Percentiles rank a stretch among this genome's conserved stretches.
phyloP scores from a whole-genome alignment of 495 filamentous ascomycete genomes.

The Lophiostoma macrostomum region DNA sequence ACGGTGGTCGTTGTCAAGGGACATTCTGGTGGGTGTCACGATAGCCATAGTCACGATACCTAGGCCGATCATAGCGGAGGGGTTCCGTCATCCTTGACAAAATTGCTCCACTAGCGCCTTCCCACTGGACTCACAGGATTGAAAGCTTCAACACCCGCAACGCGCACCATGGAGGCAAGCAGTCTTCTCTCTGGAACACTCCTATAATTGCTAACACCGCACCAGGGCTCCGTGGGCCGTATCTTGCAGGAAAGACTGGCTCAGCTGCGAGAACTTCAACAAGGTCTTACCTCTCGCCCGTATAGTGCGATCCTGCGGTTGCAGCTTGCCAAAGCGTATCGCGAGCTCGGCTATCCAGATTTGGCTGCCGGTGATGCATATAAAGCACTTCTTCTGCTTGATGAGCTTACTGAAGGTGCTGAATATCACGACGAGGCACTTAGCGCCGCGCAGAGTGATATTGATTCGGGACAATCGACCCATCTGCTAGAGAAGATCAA shows the following conservation, averaged over 20 bases:
- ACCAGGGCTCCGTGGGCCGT: neutral
- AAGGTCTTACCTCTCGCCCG: slow-evolving; percentile 45
- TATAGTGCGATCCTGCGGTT: slow-evolving; percentile 80
- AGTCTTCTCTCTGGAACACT: neutral
- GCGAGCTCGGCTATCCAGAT: slow-evolving; percentile 79
- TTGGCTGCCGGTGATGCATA: slow-evolving; percentile 89
- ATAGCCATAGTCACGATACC: neutral
- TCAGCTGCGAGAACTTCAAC: slow-evolving; percentile 16
- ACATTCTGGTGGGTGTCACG: neutral
- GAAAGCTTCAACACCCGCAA: too few species aligned
- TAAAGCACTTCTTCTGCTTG: slow-evolving; percentile 76
- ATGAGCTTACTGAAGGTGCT: slow-evolving; percentile 69
- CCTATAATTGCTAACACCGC: neutral
- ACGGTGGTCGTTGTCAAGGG: neutral
- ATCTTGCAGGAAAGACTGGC: slow-evolving; percentile 2
- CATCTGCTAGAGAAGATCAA: too few species aligned
- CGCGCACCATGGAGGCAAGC: slow-evolving; percentile 5
- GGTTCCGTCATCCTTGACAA: too few species aligned
- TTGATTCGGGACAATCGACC: neutral
- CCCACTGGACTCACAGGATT: too few species aligned
- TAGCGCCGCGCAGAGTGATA: slow-evolving; percentile 7
- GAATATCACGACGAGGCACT: slow-evolving; percentile 62
- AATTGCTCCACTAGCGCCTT: too few species aligned
- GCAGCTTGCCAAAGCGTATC: slow-evolving; percentile 65
- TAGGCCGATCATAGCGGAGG: too few species aligned